Evolutionary conservation across 345 rosid species (phyloP).

Genomic region (Abelmoschus esculentus): DNA sequence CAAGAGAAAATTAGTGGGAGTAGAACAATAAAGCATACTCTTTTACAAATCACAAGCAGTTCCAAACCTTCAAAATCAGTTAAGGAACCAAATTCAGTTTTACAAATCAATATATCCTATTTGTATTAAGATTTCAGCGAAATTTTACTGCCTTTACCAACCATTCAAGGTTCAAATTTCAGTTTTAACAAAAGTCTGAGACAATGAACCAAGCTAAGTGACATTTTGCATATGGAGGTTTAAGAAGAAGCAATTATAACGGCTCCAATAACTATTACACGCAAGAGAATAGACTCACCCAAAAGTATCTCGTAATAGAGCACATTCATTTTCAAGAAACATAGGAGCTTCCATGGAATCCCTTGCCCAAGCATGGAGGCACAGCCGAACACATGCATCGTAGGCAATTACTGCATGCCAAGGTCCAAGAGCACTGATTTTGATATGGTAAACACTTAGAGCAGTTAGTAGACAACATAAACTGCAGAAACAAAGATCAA

Average conservation of each 20-base stretch:
- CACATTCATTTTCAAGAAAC: constrained; percentile 91
- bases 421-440: constrained; percentile 76
- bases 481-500: constrained; percentile 1
- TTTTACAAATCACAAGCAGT: not conserved
- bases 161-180: not conserved
- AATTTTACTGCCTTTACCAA: not conserved
- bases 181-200: not conserved
- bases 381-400: constrained; percentile 92
- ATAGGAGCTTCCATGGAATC: constrained; percentile 97
- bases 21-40: not conserved
- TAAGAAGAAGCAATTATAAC: not conserved
- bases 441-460: constrained; percentile 5
- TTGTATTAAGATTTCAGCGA: not conserved
- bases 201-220: not conserved
- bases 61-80: not conserved
- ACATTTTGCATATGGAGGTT: not conserved
- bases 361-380: constrained; percentile 97
- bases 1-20: constrained; percentile 6
- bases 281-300: constrained; percentile 42
- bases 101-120: not conserved
- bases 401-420: constrained; percentile 98
- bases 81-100: not conserved
- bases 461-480: constrained; percentile 8
- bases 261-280: not conserved
- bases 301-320: constrained; percentile 72